Evolutionary conservation across 176 grass and related monocot species (phyloP).

Genomic region (maize (Zea mays)): DNA sequence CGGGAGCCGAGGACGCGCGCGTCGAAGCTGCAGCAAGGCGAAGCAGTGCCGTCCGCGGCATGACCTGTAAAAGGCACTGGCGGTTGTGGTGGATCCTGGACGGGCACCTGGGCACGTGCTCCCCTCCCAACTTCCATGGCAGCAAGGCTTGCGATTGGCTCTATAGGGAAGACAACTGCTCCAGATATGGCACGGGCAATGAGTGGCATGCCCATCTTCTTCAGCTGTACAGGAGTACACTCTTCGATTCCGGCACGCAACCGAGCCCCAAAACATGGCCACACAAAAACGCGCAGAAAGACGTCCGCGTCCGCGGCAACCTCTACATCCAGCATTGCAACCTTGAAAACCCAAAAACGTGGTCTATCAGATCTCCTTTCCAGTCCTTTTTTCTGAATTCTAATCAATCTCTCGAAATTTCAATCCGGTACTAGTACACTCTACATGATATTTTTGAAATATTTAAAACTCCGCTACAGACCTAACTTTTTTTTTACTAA

Average conservation of each 20-base stretch:
- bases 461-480: no score
- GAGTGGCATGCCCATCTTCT: constrained; percentile 35
- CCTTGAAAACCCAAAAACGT: no score
- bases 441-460: no score
- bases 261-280: not conserved
- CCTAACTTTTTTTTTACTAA: no score
- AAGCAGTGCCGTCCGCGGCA: not conserved
- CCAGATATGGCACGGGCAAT: constrained; percentile 6
- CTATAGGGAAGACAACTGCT: not conserved
- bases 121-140: constrained; percentile 11
- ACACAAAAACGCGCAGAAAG: not conserved
- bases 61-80: not conserved
- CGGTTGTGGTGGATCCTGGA: not conserved
- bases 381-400: no score
- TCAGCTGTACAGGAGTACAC: not conserved
- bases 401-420: no score
- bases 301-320: not conserved
- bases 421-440: no score
- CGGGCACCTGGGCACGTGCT: no score
- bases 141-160: not conserved
- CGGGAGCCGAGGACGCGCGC: constrained; percentile 25
- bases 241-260: constrained; percentile 18
- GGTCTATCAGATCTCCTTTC: no score
- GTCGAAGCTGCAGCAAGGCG: not conserved
- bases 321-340: no score